Conservation (phyloP, 2,329 filamentous ascomycete genomes). For the Epichloe baconii region DNA sequence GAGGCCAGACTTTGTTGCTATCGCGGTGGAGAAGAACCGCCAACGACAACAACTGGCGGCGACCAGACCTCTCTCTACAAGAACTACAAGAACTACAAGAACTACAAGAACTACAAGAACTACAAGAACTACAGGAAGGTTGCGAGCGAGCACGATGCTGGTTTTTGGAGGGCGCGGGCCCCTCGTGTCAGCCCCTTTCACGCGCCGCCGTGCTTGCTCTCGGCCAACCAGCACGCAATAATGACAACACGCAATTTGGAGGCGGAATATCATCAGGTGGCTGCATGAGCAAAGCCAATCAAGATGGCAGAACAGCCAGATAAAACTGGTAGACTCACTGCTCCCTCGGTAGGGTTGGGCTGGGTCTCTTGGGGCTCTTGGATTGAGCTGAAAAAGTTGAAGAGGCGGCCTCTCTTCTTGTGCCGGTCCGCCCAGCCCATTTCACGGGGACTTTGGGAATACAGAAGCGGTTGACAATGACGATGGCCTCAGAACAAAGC, state of each 20-base stretch:
- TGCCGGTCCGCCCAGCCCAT: too few species aligned
- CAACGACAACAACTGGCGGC: neutral
- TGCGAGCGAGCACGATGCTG: too few species aligned
- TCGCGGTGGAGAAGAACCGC: neutral
- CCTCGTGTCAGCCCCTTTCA: too few species aligned
- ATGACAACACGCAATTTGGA: neutral
- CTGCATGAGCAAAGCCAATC: constrained; percentile 3
- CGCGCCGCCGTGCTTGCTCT: too few species aligned
- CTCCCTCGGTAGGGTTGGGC: too few species aligned
- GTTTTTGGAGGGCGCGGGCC: too few species aligned
- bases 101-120: too few species aligned
- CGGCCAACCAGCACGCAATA: too few species aligned
- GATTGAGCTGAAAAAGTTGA: neutral
- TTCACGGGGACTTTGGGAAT: neutral
- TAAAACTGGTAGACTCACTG: neutral
- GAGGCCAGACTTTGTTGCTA: neutral
- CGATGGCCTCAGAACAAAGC: neutral
- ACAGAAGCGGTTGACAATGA: neutral
- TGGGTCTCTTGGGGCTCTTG: too few species aligned
- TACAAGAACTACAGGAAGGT: too few species aligned
- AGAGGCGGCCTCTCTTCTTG: neutral
- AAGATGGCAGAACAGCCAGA: neutral
- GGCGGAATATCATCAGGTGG: neutral
- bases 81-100: too few species aligned
- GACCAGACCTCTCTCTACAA: too few species aligned